Conservation (phyloP, 495 filamentous ascomycete genomes). For the Podospora tetraspora region DNA sequence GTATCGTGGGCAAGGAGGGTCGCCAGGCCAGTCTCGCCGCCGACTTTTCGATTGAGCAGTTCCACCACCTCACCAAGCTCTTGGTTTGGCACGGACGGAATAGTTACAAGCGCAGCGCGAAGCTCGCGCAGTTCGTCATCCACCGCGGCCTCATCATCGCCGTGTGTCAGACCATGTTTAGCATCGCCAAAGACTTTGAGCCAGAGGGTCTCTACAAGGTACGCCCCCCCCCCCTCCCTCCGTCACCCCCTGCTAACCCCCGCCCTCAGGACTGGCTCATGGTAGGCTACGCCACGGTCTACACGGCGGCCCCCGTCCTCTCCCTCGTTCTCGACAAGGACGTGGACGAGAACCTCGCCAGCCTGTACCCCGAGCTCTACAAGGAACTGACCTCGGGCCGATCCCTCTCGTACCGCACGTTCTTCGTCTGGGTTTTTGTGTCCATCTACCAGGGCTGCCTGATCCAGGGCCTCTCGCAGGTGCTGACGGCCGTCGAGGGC, state of each 20-base stretch:
- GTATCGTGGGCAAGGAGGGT: constrained; percentile 97
- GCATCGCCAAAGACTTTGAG: constrained; percentile 83
- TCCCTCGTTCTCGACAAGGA: constrained; percentile 94
- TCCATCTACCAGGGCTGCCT: constrained; percentile 91
- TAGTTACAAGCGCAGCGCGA: constrained; percentile 91
- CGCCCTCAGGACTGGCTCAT: constrained; percentile 83
- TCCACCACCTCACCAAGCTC: constrained; percentile 92
- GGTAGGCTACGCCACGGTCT: constrained; percentile 93
- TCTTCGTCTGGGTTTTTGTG: constrained; percentile 95
- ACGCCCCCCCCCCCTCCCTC: constrained; percentile 8
- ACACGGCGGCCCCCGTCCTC: constrained; percentile 92
- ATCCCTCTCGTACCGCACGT: constrained; percentile 83
- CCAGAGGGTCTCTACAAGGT: constrained; percentile 87
- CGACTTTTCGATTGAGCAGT: constrained; percentile 92
- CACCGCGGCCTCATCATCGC: constrained; percentile 92
- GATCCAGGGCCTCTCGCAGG: constrained; percentile 87
- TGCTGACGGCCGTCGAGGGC: constrained; percentile 69
- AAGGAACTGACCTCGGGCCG: constrained; percentile 84
- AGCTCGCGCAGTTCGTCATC: constrained; percentile 97
- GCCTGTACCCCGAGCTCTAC: constrained; percentile 95
- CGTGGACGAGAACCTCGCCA: constrained; percentile 86
- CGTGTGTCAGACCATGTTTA: constrained; percentile 96
- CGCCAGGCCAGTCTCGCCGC: constrained; percentile 90
- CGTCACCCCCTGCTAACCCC: constrained; percentile 20
- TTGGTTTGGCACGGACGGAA: constrained; percentile 98